Conservation (phyloP, 2,329 filamentous ascomycete genomes). For the Triangularia setosa region DNA sequence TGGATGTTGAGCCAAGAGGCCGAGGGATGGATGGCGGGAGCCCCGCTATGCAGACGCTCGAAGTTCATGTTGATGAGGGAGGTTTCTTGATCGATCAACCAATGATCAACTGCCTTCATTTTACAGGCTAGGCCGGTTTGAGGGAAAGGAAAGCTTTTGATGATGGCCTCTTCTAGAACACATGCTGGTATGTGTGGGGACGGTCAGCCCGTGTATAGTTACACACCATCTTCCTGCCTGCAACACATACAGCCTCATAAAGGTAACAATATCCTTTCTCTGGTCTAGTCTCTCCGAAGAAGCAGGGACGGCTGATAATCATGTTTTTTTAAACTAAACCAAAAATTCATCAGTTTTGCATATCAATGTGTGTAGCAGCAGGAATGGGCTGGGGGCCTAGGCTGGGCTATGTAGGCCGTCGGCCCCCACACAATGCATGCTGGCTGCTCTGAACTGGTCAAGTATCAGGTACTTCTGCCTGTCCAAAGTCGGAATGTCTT, state of each 20-base stretch:
- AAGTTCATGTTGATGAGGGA: not conserved
- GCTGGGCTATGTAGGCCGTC: not conserved
- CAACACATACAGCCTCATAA: not conserved
- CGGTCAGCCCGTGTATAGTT: not conserved
- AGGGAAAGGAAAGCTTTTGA: not conserved
- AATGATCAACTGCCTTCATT: not conserved
- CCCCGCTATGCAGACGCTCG: not conserved
- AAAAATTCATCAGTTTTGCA: not conserved
- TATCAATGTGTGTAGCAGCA: not conserved
- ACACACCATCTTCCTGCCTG: not conserved
- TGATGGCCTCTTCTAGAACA: not conserved
- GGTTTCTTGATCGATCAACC: not conserved
- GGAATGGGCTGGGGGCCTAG: not conserved
- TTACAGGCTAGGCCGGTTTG: not conserved
- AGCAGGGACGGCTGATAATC: not conserved
- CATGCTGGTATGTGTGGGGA: not conserved
- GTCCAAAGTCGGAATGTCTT: not conserved
- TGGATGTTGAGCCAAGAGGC: not conserved
- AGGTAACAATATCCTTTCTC: not conserved
- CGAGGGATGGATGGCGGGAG: not conserved
- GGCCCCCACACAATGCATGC: not conserved
- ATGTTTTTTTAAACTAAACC: not conserved
- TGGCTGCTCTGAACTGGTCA: not conserved
- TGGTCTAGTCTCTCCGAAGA: not conserved
- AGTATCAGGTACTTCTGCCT: not conserved